Evolutionary conservation across 2,329 filamentous ascomycete genomes (phyloP).

Genomic region (Penicillium sp.): DNA sequence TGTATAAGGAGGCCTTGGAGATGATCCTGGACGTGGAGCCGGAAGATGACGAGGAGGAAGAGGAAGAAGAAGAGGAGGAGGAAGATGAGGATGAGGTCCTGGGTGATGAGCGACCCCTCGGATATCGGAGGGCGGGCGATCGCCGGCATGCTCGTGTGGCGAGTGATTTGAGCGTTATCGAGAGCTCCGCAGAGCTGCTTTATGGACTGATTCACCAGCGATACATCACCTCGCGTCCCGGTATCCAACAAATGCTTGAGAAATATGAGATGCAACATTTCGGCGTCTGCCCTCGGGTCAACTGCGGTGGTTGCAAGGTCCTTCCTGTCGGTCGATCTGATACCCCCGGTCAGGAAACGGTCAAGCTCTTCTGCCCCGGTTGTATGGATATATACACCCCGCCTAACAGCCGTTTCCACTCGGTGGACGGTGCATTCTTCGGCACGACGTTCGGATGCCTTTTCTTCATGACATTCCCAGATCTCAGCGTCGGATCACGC

Average conservation of each 20-base stretch:
- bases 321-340: constrained; percentile 93
- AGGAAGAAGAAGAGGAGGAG: constrained; percentile 70
- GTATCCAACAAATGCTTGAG: constrained; percentile 98
- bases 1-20: constrained; percentile 99
- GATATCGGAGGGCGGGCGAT: constrained; percentile 62
- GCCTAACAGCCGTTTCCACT: constrained; percentile 95
- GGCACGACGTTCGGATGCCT: constrained; percentile 95
- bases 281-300: constrained; percentile 90
- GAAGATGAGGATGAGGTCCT: constrained; percentile 73
- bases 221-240: constrained; percentile 94
- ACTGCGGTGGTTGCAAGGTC: constrained; percentile 88
- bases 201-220: constrained; percentile 98
- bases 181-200: constrained; percentile 96
- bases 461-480: constrained; percentile 98
- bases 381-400: constrained; percentile 97
- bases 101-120: constrained; percentile 57
- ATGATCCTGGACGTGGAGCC: constrained; percentile 99
- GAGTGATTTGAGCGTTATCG: constrained; percentile 92
- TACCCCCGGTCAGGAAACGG: constrained; percentile 93
- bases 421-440: constrained; percentile 97
- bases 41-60: constrained; percentile 76
- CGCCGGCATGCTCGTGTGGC: constrained; percentile 84
- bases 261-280: constrained; percentile 98
- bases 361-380: constrained; percentile 96
- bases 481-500: constrained; percentile 81